Evolutionary conservation across 2,329 filamentous ascomycete genomes (phyloP).

Genomic region (Sporothrix brunneoviolacea): DNA sequence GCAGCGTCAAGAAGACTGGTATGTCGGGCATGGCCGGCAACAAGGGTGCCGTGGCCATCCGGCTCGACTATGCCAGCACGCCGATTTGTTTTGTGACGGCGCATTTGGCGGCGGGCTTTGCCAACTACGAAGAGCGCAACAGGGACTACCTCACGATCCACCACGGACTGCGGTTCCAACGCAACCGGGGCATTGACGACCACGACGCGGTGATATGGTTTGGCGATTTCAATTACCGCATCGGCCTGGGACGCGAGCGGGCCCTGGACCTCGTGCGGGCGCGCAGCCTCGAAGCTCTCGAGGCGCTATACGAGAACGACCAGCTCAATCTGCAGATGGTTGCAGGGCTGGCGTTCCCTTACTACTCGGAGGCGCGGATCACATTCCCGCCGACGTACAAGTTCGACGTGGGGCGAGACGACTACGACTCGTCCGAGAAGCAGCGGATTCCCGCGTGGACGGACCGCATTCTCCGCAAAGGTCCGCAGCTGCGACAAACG

Average conservation of each 20-base stretch:
- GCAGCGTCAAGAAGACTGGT: slow-evolving; percentile 86
- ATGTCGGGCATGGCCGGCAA: slow-evolving; percentile 97
- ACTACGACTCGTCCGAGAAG: slow-evolving; percentile 95
- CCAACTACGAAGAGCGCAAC: slow-evolving; percentile 95
- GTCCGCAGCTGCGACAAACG: slow-evolving; percentile 71
- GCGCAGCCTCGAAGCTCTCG: slow-evolving; percentile 67
- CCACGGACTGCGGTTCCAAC: slow-evolving; percentile 80
- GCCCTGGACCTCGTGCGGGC: slow-evolving; percentile 68
- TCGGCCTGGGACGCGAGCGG: slow-evolving; percentile 73
- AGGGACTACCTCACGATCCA: slow-evolving; percentile 87
- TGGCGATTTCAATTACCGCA: slow-evolving; percentile 97
- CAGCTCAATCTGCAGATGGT: slow-evolving; percentile 98
- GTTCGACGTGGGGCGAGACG: slow-evolving; percentile 81
- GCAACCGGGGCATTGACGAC: slow-evolving; percentile 84
- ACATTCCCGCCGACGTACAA: slow-evolving; percentile 93
- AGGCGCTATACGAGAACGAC: slow-evolving; percentile 81
- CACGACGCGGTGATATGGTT: slow-evolving; percentile 88
- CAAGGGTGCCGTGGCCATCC: slow-evolving; percentile 94
- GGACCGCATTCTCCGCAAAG: slow-evolving; percentile 84
- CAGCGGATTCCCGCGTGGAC: slow-evolving; percentile 95
- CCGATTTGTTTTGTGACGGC: slow-evolving; percentile 93
- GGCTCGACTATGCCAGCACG: slow-evolving; percentile 89
- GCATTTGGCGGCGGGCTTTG: slow-evolving; percentile 90
- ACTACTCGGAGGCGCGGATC: slow-evolving; percentile 84
- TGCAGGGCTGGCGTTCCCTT: slow-evolving; percentile 79